These are phyloP conservation scores for Hymenoscyphus albidus DNA, from an alignment of 2,329 filamentous ascomycete species.

Conservation along the genomic window DNA sequence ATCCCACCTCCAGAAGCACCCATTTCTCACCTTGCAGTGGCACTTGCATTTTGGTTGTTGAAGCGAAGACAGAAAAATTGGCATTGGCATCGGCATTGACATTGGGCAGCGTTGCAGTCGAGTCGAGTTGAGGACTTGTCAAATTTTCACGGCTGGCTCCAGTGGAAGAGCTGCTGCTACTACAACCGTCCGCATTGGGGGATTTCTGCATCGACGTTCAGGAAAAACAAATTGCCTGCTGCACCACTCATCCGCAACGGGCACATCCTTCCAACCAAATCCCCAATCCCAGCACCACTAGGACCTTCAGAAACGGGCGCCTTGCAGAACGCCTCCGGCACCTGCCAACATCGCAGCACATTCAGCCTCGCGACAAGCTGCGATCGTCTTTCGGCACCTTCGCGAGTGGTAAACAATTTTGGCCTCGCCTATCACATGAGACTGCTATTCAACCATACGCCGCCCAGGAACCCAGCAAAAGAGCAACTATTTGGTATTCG, in stretches of 20 bases:
- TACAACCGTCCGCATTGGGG: conserved; percentile 13
- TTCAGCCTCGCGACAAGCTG: conserved; percentile 12
- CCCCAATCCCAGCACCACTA: neutral
- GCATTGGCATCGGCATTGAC: neutral
- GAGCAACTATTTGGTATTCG: neutral
- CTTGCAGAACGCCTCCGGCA: neutral
- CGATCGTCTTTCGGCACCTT: neutral
- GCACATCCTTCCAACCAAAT: conserved; percentile 11
- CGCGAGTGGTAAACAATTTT: neutral
- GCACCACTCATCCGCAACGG: conserved; percentile 5
- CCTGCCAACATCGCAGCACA: neutral
- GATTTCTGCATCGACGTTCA: conserved; percentile 16
- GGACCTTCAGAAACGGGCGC: neutral
- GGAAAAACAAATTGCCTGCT: conserved; percentile 10
- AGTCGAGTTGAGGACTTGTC: conserved; percentile 3
- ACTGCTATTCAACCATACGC: neutral
- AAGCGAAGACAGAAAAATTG: neutral
- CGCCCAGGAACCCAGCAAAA: neutral
- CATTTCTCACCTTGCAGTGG: too few species aligned
- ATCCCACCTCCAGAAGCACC: neutral
- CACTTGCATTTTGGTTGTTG: neutral
- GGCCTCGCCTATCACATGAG: conserved; percentile 7
- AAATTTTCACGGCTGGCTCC: conserved; percentile 32
- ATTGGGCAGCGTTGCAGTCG: conserved; percentile 14
- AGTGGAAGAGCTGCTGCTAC: conserved; percentile 24